These are phyloP conservation scores for Cicer cuneatum DNA, from an alignment of 306 rosid genomes.

Conservation along the genomic window DNA sequence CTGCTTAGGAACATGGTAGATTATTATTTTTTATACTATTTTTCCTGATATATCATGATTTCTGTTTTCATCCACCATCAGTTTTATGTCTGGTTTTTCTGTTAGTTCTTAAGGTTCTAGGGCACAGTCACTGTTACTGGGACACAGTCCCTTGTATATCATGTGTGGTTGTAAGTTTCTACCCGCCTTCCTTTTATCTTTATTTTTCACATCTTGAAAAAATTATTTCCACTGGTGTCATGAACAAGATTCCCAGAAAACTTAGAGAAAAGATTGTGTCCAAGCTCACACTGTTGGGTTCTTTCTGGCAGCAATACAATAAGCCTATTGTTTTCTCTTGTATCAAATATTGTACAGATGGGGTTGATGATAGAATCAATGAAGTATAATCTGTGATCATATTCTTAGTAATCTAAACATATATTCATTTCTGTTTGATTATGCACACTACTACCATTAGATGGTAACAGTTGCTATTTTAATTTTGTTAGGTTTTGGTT, in stretches of 20 bases:
- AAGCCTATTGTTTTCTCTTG: constrained; percentile 20
- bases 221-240: not conserved
- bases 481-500: constrained; percentile 70
- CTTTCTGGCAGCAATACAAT: constrained; percentile 23
- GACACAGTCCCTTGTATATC: constrained; percentile 14
- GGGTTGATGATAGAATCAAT: constrained; percentile 3
- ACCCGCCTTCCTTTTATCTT: not conserved
- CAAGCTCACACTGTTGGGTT: not conserved
- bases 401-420: constrained; percentile 37
- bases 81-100: constrained; percentile 33
- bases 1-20: constrained; percentile 6
- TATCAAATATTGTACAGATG: constrained; percentile 14
- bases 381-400: constrained; percentile 33
- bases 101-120: constrained; percentile 17
- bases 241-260: not conserved
- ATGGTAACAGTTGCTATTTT: constrained; percentile 38
- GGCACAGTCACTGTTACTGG: constrained; percentile 9
- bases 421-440: constrained; percentile 26
- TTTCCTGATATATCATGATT: not conserved
- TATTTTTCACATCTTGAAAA: not conserved
- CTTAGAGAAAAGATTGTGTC: not conserved
- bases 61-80: not conserved
- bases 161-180: not conserved
- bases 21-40: constrained; percentile 23
- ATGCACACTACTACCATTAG: constrained; percentile 22